Conservation (phyloP, 805 yeast genomes). For the Saturnispora silvae region DNA sequence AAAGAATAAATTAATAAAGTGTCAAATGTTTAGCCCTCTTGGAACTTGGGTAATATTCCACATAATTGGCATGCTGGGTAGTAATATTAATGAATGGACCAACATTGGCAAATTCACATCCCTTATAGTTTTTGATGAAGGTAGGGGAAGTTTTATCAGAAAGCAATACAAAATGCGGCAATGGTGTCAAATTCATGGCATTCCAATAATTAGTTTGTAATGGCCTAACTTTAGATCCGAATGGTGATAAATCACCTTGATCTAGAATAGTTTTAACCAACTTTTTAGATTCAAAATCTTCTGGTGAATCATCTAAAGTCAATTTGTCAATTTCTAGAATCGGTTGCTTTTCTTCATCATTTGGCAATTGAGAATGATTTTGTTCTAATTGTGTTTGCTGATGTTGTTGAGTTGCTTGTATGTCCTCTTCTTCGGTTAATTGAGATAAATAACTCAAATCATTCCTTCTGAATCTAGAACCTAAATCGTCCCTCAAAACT, state of each 20-base stretch:
- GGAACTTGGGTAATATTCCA: constrained; percentile 60
- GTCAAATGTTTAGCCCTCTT: constrained; percentile 42
- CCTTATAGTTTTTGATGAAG: constrained; percentile 70
- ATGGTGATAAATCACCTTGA: constrained; percentile 85
- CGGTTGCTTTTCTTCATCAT: constrained; percentile 17
- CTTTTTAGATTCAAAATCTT: constrained; percentile 51
- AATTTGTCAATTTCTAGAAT: constrained; percentile 21
- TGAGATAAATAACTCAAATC: constrained; percentile 41
- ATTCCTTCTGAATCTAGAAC: constrained; percentile 60
- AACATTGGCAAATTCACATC: constrained; percentile 70
- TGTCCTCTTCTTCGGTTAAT: constrained; percentile 16
- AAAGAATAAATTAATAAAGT: constrained; percentile 18
- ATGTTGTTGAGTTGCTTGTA: constrained; percentile 7
- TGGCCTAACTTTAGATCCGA: constrained; percentile 48
- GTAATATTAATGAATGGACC: constrained; percentile 40
- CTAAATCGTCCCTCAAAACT: constrained; percentile 61
- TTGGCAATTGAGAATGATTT: constrained; percentile 7
- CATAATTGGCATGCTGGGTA: constrained; percentile 39
- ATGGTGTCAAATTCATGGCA: constrained; percentile 59
- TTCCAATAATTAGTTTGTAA: constrained; percentile 63
- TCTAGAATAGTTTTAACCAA: constrained; percentile 72
- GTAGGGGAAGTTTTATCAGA: constrained; percentile 62
- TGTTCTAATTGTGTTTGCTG: constrained; percentile 4
- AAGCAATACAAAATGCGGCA: constrained; percentile 59
- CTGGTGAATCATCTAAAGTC: constrained; percentile 29